These are phyloP conservation scores for Wickerhamomyces rabaulensis DNA, from an alignment of 805 yeast species.

Conservation along the genomic window DNA sequence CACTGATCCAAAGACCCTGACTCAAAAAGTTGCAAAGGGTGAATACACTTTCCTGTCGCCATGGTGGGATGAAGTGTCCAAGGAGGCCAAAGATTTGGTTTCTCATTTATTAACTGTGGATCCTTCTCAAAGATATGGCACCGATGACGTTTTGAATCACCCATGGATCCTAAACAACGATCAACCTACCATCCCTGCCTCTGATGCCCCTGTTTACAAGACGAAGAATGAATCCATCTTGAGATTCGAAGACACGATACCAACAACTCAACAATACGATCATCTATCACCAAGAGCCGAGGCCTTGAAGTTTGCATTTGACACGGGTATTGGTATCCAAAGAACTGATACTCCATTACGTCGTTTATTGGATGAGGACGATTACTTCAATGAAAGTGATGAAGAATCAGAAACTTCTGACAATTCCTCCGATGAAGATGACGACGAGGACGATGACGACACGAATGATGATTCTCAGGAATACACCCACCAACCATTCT, in stretches of 20 bases:
- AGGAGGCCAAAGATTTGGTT: slow-evolving; percentile 85
- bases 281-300: slow-evolving; percentile 66
- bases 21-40: slow-evolving; percentile 65
- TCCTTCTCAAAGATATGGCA: slow-evolving; percentile 73
- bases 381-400: slow-evolving; percentile 23
- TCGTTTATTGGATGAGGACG: slow-evolving; percentile 21
- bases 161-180: slow-evolving; percentile 62
- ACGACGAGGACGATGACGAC: slow-evolving; percentile 8
- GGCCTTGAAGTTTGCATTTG: slow-evolving; percentile 81
- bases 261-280: slow-evolving; percentile 7
- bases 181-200: slow-evolving; percentile 40
- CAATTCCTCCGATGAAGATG: slow-evolving; percentile 6
- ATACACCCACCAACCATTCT: slow-evolving; percentile 18
- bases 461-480: slow-evolving; percentile 6
- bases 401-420: slow-evolving; percentile 10
- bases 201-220: slow-evolving; percentile 32
- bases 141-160: slow-evolving; percentile 73
- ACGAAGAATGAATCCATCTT: slow-evolving; percentile 15
- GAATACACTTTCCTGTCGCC: slow-evolving; percentile 70
- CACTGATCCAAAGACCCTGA: slow-evolving; percentile 63
- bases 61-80: slow-evolving; percentile 87
- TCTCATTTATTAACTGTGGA: slow-evolving; percentile 74
- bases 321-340: slow-evolving; percentile 80
- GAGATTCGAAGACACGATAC: slow-evolving; percentile 25
- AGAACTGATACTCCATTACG: slow-evolving; percentile 34